A percentile compares a stretch with the other conserved stretches of the same genome.
Conservation (phyloP, 2,329 filamentous ascomycete genomes). For the Beauveria asiatica region DNA sequence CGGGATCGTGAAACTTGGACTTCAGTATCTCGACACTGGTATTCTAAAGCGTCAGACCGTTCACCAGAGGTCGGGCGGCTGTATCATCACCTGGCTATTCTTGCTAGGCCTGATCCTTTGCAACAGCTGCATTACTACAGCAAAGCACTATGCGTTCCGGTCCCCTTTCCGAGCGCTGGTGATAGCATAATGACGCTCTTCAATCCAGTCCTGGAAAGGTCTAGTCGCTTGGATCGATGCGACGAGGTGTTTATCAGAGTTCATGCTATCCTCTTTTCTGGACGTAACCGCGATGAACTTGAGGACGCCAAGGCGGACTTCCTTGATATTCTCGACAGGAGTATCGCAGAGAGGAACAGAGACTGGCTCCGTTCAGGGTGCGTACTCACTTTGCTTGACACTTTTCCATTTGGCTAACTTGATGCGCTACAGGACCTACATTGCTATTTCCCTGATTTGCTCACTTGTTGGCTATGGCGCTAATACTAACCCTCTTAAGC, state of each 20-base stretch:
- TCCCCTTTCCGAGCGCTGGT: constrained; percentile 58
- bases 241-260: constrained; percentile 55
- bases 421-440: background rate
- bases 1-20: constrained; percentile 75
- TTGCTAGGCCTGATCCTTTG: constrained; percentile 60
- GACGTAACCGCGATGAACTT: constrained; percentile 38
- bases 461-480: constrained; percentile 26
- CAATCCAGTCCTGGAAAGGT: constrained; percentile 42
- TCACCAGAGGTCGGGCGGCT: constrained; percentile 68
- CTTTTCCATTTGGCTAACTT: background rate
- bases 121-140: constrained; percentile 66
- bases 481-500: constrained; percentile 36
- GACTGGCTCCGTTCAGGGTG: constrained; percentile 44
- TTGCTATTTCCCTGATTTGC: constrained; percentile 26
- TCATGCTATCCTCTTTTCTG: constrained; percentile 56
- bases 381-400: constrained; percentile 2
- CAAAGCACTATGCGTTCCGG: constrained; percentile 59
- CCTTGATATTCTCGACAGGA: constrained; percentile 41
- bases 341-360: constrained; percentile 43
- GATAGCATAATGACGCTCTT: constrained; percentile 66
- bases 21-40: constrained; percentile 73
- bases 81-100: constrained; percentile 80
- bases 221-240: constrained; percentile 27
- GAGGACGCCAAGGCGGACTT: constrained; percentile 39
- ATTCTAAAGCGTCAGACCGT: constrained; percentile 69